Percentiles rank a stretch among this genome's conserved stretches.
These are phyloP conservation scores for Curvularia sp. DNA, from an alignment of 2,329 filamentous ascomycete species.

Conservation along the genomic window DNA sequence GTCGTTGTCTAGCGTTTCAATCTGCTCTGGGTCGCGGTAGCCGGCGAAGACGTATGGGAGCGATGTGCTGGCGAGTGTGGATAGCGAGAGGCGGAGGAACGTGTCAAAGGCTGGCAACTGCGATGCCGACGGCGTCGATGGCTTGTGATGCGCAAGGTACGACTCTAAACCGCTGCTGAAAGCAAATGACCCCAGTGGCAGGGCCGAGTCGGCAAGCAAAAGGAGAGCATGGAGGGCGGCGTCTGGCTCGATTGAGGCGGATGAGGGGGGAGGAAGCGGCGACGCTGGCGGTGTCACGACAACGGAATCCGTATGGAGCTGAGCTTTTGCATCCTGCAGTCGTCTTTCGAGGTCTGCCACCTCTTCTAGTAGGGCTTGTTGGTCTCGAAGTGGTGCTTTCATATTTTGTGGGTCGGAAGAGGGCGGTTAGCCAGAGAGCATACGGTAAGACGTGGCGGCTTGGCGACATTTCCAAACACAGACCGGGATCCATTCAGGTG, in stretches of 20 bases:
- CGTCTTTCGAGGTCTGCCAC: constrained; percentile 65
- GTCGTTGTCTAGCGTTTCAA: constrained; percentile 72
- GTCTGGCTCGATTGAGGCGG: constrained; percentile 8
- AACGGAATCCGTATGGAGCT: constrained; percentile 50
- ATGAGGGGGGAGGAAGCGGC: constrained; percentile 22
- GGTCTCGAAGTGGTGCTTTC: constrained; percentile 30
- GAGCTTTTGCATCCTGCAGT: constrained; percentile 56
- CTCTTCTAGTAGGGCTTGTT: constrained; percentile 56
- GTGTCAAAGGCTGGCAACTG: constrained; percentile 60
- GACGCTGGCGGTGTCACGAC: constrained; percentile 16
- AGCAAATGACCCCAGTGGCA: constrained; percentile 85
- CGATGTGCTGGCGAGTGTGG: constrained; percentile 73
- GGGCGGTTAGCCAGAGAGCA: constrained; percentile 12
- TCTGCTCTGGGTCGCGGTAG: constrained; percentile 60
- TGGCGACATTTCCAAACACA: constrained; percentile 28
- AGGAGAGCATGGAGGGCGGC: constrained; percentile 70
- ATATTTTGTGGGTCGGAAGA: constrained; percentile 37
- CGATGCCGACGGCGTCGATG: constrained; percentile 38
- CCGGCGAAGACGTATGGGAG: constrained; percentile 77
- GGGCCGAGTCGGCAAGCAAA: constrained; percentile 79
- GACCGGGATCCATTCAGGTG: constrained; percentile 10
- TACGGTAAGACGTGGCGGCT: constrained; percentile 20
- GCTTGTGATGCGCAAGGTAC: constrained; percentile 72
- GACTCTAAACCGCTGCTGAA: constrained; percentile 85
- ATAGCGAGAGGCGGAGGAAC: constrained; percentile 75